Evolutionary conservation across 768 basidiomycete genomes (phyloP).

Genomic region (Myochromella boudieri): DNA sequence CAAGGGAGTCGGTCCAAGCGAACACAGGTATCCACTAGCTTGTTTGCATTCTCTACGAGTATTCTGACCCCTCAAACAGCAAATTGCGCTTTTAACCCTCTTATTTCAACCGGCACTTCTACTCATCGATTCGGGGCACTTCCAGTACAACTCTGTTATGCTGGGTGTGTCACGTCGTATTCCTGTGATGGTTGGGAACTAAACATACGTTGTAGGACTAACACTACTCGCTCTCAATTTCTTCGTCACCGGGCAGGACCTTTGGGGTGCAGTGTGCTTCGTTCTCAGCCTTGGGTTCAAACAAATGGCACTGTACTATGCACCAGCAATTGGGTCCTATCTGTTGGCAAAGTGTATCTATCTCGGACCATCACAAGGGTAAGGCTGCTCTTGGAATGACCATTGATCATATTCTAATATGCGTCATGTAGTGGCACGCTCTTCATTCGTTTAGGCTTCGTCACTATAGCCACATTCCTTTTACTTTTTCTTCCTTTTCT

Average conservation of each 20-base stretch:
- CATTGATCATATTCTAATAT: not conserved
- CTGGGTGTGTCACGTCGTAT: slow-evolving; percentile 52
- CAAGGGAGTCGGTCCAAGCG: slow-evolving; percentile 68
- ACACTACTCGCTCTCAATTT: slow-evolving; percentile 67
- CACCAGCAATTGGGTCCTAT: slow-evolving; percentile 89
- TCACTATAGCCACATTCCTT: slow-evolving; percentile 62
- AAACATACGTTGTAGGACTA: slow-evolving; percentile 46
- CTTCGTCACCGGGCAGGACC: slow-evolving; percentile 68
- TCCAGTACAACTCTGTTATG: slow-evolving; percentile 96
- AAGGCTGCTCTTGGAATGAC: slow-evolving; percentile 19
- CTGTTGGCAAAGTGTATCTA: slow-evolving; percentile 87
- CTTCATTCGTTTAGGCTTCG: slow-evolving; percentile 65
- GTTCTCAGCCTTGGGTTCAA: slow-evolving; percentile 89
- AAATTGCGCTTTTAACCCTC: slow-evolving; percentile 67
- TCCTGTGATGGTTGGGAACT: not conserved
- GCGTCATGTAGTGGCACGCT: slow-evolving; percentile 35
- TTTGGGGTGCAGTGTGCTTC: slow-evolving; percentile 76
- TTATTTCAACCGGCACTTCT: slow-evolving; percentile 83
- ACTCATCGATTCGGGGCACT: slow-evolving; percentile 90
- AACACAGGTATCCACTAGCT: slow-evolving; percentile 59
- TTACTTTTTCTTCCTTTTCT: slow-evolving; percentile 81
- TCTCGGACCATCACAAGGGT: slow-evolving; percentile 74
- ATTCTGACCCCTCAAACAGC: slow-evolving; percentile 34
- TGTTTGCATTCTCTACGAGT: not conserved
- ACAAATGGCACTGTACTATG: slow-evolving; percentile 95